phyloP scores from a whole-genome alignment of 441 rosid genomes.

The Syzygium syzygioides region DNA sequence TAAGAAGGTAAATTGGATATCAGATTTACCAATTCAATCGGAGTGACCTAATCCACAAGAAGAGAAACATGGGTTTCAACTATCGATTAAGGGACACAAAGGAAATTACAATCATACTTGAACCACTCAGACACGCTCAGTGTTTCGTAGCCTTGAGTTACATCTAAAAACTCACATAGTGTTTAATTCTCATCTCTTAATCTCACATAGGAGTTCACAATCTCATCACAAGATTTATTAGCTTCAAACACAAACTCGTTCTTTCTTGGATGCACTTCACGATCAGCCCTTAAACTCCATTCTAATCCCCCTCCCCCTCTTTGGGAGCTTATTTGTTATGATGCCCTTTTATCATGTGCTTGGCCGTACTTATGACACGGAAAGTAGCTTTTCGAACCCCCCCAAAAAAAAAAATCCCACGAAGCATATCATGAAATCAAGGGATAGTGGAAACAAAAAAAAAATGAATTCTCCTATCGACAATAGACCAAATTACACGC shows the following conservation, averaged over 20 bases:
- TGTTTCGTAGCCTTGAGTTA: neutral
- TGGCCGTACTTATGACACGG: too few species aligned
- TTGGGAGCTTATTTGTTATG: too few species aligned
- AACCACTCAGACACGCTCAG: accelerated
- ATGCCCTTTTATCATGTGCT: too few species aligned
- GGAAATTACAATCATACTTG: neutral
- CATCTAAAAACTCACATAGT: neutral
- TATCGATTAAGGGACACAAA: accelerated
- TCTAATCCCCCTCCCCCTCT: too few species aligned
- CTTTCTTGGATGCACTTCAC: neutral
- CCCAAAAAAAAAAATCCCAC: neutral
- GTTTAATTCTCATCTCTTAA: neutral
- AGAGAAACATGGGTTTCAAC: neutral
- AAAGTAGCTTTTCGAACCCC: neutral
- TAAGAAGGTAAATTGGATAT: neutral
- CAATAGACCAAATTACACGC: neutral
- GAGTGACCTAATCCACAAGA: neutral
- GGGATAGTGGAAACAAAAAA: neutral
- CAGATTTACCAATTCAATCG: neutral
- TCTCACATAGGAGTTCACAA: neutral
- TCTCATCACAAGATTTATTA: neutral
- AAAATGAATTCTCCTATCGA: neutral
- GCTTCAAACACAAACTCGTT: neutral
- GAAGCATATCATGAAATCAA: neutral
- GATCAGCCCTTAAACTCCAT: neutral